Evolutionary conservation across 2,329 filamentous ascomycete species (phyloP).

Genomic region (Fusarium stilboides): DNA sequence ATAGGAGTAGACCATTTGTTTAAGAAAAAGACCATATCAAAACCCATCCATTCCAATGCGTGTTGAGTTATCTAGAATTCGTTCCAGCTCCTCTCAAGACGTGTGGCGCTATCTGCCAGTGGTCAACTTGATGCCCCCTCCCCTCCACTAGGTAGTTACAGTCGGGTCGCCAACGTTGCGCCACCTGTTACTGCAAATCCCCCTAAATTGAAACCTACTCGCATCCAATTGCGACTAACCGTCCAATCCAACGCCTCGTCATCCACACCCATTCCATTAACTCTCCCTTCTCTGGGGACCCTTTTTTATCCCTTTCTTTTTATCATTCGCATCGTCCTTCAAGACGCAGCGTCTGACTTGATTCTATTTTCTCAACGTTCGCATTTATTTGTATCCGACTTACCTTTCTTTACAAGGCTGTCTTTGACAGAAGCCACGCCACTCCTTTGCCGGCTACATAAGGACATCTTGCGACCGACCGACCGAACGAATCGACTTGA

Average conservation of each 20-base stretch:
- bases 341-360: slow-evolving; percentile 31
- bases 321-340: slow-evolving; percentile 31
- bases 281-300: slow-evolving; percentile 32
- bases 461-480: slow-evolving; percentile 16
- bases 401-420: slow-evolving; percentile 38
- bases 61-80: slow-evolving; percentile 21
- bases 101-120: slow-evolving; percentile 7
- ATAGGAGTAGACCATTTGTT: background rate
- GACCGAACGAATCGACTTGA: slow-evolving; percentile 19
- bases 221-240: slow-evolving; percentile 13
- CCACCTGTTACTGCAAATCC: slow-evolving; percentile 29
- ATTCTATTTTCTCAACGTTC: slow-evolving; percentile 17
- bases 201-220: slow-evolving; percentile 36
- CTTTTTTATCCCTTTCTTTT: slow-evolving; percentile 31
- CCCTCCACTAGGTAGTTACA: background rate
- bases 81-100: background rate
- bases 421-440: slow-evolving; percentile 58
- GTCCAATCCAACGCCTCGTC: slow-evolving; percentile 32
- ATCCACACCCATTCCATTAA: slow-evolving; percentile 40
- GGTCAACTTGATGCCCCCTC: slow-evolving; percentile 7
- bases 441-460: slow-evolving; percentile 48
- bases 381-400: slow-evolving; percentile 11
- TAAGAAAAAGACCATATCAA: background rate
- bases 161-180: slow-evolving; percentile 15
- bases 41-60: background rate